Percentiles rank a stretch among this genome's conserved stretches.
Evolutionary conservation across 2,329 filamentous ascomycete species (phyloP).

Genomic region (Orbilia quercus): DNA sequence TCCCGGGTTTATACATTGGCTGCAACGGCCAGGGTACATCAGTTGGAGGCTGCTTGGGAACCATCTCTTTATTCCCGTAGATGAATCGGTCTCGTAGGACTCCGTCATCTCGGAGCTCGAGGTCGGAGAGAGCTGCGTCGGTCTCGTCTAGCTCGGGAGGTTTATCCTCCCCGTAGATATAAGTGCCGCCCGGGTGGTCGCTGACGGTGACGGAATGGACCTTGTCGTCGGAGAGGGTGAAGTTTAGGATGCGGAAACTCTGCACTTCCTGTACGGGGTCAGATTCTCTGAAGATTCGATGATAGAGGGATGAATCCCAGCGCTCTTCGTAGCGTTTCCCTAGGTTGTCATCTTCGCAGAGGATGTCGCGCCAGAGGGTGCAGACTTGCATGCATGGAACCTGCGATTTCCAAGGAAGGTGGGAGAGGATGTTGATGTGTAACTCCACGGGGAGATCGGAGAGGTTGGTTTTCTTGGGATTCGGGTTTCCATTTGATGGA

Average conservation of each 20-base stretch:
- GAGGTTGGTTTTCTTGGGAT: conserved; percentile 1
- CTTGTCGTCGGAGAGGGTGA: conserved; percentile 4
- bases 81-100: conserved; percentile 7
- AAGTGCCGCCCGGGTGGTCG: neutral
- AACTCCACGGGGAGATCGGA: conserved; percentile 13
- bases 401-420: conserved; percentile 26
- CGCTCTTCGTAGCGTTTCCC: conserved; percentile 12
- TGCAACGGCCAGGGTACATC: no score
- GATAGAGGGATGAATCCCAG: conserved; percentile 4
- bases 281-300: neutral
- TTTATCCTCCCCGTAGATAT: neutral
- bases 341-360: neutral
- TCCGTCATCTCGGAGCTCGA: conserved; percentile 16
- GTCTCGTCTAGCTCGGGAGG: no score
- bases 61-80: neutral
- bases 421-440: conserved; percentile 14
- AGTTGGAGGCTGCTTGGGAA: no score
- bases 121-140: neutral
- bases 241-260: conserved; percentile 5
- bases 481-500: neutral
- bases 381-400: conserved; percentile 41
- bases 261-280: neutral
- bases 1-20: neutral
- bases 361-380: conserved; percentile 13
- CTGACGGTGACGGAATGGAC: conserved; percentile 2